These are phyloP conservation scores for Mycena chlorophos DNA, from an alignment of 768 basidiomycete species.

Conservation along the genomic window DNA sequence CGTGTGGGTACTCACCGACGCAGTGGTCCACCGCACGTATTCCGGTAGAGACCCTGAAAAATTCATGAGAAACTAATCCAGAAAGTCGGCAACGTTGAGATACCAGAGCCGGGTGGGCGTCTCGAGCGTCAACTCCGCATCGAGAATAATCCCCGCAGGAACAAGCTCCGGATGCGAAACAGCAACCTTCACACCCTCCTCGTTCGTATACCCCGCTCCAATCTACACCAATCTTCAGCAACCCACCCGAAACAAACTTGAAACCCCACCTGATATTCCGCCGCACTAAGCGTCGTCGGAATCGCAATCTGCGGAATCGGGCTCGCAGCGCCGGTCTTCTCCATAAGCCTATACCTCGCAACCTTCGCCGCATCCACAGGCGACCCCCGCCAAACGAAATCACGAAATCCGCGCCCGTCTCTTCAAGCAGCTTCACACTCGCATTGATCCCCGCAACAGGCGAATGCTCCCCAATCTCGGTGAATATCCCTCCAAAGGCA, in stretches of 20 bases:
- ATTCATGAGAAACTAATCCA: constrained; percentile 8
- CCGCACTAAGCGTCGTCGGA: constrained; percentile 79
- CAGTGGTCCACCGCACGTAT: constrained; percentile 79
- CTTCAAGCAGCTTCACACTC: constrained; percentile 55
- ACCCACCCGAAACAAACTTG: background rate
- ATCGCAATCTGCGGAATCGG: constrained; percentile 67
- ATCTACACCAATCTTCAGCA: constrained; percentile 37
- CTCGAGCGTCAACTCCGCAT: constrained; percentile 68
- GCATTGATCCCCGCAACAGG: constrained; percentile 66
- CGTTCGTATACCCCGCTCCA: constrained; percentile 71
- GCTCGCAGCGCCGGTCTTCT: constrained; percentile 53
- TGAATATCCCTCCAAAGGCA: constrained; percentile 70
- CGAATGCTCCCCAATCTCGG: constrained; percentile 70
- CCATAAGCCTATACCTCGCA: constrained; percentile 62
- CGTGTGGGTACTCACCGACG: constrained; percentile 48
- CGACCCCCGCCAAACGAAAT: constrained; percentile 80
- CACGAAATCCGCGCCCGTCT: constrained; percentile 63
- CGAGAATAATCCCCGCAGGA: constrained; percentile 74
- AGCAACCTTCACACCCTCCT: constrained; percentile 63
- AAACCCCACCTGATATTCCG: constrained; percentile 62
- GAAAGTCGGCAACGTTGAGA: constrained; percentile 22
- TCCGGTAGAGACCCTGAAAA: constrained; percentile 70
- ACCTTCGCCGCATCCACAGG: constrained; percentile 79
- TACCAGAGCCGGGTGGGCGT: constrained; percentile 80
- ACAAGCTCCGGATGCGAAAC: constrained; percentile 58